phyloP scores from a whole-genome alignment of 2,329 filamentous ascomycete species.

The Trichoderma brevicompactum region DNA sequence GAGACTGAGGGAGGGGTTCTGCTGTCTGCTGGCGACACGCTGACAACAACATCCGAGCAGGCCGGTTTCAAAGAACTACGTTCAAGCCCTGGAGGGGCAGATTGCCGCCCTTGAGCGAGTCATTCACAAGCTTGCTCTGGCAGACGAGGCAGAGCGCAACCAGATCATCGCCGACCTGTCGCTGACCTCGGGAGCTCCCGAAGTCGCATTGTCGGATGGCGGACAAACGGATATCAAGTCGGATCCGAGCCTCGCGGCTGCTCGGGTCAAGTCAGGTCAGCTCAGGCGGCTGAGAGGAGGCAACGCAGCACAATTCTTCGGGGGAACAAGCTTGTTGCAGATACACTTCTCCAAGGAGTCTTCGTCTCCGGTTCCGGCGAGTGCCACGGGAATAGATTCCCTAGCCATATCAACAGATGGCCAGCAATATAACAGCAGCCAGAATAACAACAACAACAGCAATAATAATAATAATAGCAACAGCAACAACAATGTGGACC shows the following conservation, averaged over 20 bases:
- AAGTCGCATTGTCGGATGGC: conserved; percentile 28
- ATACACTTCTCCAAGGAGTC: conserved; percentile 41
- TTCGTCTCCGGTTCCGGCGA: conserved; percentile 32
- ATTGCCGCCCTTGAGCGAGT: conserved; percentile 52
- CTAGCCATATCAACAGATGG: conserved; percentile 12
- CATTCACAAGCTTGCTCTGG: conserved; percentile 49
- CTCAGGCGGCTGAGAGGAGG: conserved; percentile 47
- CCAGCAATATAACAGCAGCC: neutral
- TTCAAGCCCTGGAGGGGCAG: conserved; percentile 53
- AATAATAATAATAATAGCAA: neutral
- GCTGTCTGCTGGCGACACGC: neutral
- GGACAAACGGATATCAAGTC: conserved; percentile 33
- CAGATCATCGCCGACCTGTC: conserved; percentile 48
- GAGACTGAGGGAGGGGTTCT: neutral
- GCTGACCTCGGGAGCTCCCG: conserved; percentile 34
- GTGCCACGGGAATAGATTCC: conserved; percentile 23
- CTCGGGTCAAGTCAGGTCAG: conserved; percentile 42
- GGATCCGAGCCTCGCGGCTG: conserved; percentile 40
- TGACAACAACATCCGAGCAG: conserved; percentile 35
- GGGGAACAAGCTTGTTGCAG: conserved; percentile 53
- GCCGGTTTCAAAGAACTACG: conserved; percentile 51
- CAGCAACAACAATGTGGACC: neutral
- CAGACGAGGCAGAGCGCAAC: conserved; percentile 46
- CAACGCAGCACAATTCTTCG: conserved; percentile 52
- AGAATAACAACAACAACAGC: neutral